Evolutionary conservation across 495 filamentous ascomycete species (phyloP).

Genomic region (Penicillium waksmanii): DNA sequence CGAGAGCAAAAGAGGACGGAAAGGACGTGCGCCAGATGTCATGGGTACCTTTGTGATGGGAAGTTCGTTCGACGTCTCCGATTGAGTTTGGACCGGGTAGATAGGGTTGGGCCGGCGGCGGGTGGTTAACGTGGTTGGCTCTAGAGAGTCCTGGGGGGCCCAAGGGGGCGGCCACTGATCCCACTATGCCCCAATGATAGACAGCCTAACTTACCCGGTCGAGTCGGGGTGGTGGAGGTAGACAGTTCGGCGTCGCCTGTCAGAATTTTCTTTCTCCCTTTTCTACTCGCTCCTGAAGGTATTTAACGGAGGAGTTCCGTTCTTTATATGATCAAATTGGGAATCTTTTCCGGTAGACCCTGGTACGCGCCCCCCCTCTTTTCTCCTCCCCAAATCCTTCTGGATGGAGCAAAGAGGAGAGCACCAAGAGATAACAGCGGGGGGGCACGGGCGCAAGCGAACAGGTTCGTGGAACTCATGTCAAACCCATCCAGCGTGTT

Average conservation of each 20-base stretch:
- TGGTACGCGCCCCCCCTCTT: neutral
- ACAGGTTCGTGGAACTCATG: conserved; percentile 26
- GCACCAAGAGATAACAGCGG: neutral
- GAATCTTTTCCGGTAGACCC: conserved; percentile 12
- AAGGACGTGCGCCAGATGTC: conserved; percentile 5
- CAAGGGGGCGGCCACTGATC: conserved; percentile 8
- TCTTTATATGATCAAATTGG: neutral
- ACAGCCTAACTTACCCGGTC: conserved; percentile 1
- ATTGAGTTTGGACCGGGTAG: conserved; percentile 36
- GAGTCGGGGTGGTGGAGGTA: neutral
- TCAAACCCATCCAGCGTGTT: conserved; percentile 17
- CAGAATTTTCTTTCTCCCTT: conserved; percentile 10
- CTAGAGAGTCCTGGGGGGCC: neutral
- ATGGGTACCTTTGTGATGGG: conserved; percentile 17
- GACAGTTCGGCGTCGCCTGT: conserved; percentile 5
- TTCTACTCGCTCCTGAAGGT: conserved; percentile 8
- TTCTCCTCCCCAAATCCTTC: conserved; percentile 1
- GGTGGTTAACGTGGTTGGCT: conserved; percentile 16
- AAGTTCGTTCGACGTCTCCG: conserved; percentile 17
- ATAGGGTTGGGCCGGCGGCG: conserved; percentile 30
- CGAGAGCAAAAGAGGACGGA: neutral
- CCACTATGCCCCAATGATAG: conserved; percentile 1
- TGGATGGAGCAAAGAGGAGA: neutral
- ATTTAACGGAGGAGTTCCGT: neutral
- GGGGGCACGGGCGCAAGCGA: conserved; percentile 11